phyloP scores from a whole-genome alignment of 2,329 filamentous ascomycete species.

The Periconia sp. region DNA sequence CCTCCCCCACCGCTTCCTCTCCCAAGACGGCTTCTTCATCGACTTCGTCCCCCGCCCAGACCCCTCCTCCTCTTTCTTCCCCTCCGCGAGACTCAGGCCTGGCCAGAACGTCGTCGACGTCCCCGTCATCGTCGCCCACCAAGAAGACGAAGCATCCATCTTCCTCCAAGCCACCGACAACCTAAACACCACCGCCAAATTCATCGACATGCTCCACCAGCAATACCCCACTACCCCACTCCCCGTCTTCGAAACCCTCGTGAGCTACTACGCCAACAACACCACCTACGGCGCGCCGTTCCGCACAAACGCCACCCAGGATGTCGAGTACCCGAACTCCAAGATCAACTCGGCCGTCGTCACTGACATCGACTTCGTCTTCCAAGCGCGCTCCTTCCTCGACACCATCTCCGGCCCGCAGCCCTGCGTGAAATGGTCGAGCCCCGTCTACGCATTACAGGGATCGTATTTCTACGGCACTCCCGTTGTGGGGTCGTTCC shows the following conservation, averaged over 20 bases:
- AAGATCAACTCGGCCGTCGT: not conserved
- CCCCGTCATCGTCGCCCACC: not conserved
- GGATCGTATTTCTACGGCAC: not conserved
- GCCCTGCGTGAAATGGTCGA: not conserved
- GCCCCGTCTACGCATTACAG: not conserved
- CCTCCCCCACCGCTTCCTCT: not conserved
- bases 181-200: not conserved
- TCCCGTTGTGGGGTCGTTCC: not conserved
- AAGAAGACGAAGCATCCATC: not conserved
- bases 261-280: not conserved
- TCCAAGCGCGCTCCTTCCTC: not conserved
- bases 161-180: not conserved
- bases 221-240: not conserved
- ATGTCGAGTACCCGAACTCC: not conserved
- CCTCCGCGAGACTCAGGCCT: not conserved
- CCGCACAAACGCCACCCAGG: not conserved
- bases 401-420: not conserved
- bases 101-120: not conserved
- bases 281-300: not conserved
- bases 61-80: not conserved
- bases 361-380: not conserved
- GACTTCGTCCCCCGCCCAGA: not conserved
- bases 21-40: not conserved
- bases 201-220: not conserved
- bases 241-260: not conserved